Base-by-base conservation (phyloP, 176 grass and related monocot species). In the Areca catechu region DNA sequence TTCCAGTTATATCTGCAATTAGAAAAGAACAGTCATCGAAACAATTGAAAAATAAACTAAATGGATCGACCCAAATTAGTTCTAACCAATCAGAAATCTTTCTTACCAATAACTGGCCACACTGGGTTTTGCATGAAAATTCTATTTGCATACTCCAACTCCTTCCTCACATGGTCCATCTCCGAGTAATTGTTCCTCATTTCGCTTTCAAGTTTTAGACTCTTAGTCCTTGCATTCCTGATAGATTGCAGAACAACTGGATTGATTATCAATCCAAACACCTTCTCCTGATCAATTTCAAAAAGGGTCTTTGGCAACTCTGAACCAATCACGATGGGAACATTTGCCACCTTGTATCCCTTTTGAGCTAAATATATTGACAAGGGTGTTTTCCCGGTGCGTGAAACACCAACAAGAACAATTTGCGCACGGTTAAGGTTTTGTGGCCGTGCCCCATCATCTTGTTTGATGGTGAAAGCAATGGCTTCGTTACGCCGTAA, bases 401-500 rank as follows among this genome's bases (percentile, higher is more conserved):
- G 86, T 53, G 93, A 98, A 89, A 98, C 93, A 30, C 93, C 93
- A 73, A 78, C 79, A 22, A 98, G 87, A 19, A 92, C 81, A 67
- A 98, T 92, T 47, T 98, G 22, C 15, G 93, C 76, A 58, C 47
- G 75, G 28, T 70, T 43, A 49, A 98, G 78, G 81, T 98, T 89
- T 57, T 89, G 62, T 19, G 93, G 93, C 70, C 68, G 78, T 66
- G 93, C 93, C 16, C 93, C 93, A 68, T 98, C 93, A 67, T 98
- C 93, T 67, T 89, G 87, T 77, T 89, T 98, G 75, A 98, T 98
- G 15, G 93, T 98, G 63, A 98, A 98, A 68, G 92, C 88, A 16
- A 98, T 74, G 14, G 94, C 94, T 21, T 92, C 94, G 27, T 92
- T 98, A 34, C 94, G 81, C 49, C 7, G 51, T 49, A 93, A 98